Conservation (phyloP, 2,329 filamentous ascomycete genomes). For the Clonostachys byssicola region DNA sequence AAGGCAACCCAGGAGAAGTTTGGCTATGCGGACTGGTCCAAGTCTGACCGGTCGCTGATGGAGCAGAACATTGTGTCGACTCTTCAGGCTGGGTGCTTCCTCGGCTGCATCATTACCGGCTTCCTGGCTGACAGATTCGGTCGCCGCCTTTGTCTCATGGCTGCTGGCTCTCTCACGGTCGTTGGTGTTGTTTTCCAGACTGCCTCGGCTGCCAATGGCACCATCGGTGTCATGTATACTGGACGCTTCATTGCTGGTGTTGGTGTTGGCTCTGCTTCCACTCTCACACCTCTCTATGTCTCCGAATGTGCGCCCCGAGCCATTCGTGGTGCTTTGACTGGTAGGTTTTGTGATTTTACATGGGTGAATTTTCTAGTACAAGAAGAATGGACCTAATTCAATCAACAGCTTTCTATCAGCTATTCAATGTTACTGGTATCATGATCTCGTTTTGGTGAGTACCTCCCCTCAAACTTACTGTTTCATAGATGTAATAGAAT, state of each 20-base stretch:
- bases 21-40: slow-evolving; percentile 20
- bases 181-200: slow-evolving; percentile 63
- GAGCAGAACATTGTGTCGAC: slow-evolving; percentile 67
- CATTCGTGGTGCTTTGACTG: slow-evolving; percentile 44
- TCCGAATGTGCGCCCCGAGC: slow-evolving; percentile 45
- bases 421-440: slow-evolving; percentile 40
- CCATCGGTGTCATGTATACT: slow-evolving; percentile 59
- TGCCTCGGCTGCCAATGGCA: slow-evolving; percentile 45
- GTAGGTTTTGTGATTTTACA: slow-evolving; percentile 12
- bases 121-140: slow-evolving; percentile 52
- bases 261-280: slow-evolving; percentile 45
- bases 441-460: slow-evolving; percentile 35
- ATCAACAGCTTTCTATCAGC: slow-evolving; percentile 36
- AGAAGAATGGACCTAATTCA: slow-evolving; percentile 1
- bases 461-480: slow-evolving; percentile 14
- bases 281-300: slow-evolving; percentile 36
- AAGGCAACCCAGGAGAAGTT: slow-evolving; percentile 45
- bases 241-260: slow-evolving; percentile 52
- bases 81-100: slow-evolving; percentile 65
- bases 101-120: slow-evolving; percentile 53
- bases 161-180: slow-evolving; percentile 51
- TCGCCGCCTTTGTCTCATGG: slow-evolving; percentile 49
- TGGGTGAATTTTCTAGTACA: neutral
- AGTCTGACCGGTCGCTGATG: slow-evolving; percentile 40
- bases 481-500: neutral